These are phyloP conservation scores for Syzygium jambos DNA, from an alignment of 345 rosid genomes.

Conservation along the genomic window DNA sequence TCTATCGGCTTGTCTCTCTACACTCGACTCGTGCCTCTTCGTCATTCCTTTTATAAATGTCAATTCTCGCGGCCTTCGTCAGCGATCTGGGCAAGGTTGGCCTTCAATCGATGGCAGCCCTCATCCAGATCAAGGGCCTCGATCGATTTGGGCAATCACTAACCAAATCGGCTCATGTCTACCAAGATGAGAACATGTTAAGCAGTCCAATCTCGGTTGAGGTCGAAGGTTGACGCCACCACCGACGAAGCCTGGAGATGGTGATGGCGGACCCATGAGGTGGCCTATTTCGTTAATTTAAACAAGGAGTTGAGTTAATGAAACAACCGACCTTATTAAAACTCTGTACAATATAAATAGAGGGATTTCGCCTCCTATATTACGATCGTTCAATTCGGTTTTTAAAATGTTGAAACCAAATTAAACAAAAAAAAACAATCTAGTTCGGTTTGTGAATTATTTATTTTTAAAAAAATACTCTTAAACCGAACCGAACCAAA, in stretches of 20 bases:
- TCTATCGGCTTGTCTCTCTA: background rate
- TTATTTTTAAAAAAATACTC: background rate
- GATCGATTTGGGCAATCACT: background rate
- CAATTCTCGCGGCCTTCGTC: background rate
- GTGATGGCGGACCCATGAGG: background rate
- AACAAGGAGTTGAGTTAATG: background rate
- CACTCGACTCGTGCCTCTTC: background rate
- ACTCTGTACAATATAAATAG: background rate
- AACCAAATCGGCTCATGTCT: background rate
- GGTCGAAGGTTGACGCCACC: background rate
- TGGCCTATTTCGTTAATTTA: rapidly evolving
- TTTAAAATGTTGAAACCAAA: background rate
- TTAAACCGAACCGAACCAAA: background rate
- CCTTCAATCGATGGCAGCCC: background rate
- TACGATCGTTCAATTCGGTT: background rate
- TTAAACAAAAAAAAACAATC: background rate
- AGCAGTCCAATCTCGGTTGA: background rate
- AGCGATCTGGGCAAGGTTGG: background rate
- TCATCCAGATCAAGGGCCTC: background rate
- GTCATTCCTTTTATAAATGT: background rate
- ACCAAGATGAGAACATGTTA: background rate
- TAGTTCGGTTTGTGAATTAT: background rate
- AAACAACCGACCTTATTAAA: background rate
- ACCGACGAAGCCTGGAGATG: background rate
- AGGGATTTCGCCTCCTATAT: background rate